phyloP scores from a whole-genome alignment of 192 early-diverging fungal genomes.

The Podila verticillata region DNA sequence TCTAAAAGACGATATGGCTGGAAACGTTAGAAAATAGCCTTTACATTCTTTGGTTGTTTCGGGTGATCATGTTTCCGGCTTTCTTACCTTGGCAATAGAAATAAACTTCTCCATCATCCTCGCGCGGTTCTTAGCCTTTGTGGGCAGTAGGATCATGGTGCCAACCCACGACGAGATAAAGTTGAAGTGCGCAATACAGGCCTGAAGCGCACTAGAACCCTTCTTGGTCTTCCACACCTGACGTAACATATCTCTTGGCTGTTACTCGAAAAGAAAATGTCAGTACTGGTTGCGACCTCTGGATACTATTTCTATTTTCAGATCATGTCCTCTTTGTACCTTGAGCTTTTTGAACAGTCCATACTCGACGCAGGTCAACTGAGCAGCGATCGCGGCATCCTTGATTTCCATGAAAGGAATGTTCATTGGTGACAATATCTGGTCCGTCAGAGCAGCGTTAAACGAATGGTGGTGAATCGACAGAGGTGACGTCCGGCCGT shows the following conservation, averaged over 20 bases:
- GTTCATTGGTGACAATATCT: slow-evolving; percentile 12
- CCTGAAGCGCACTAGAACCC: slow-evolving; percentile 55
- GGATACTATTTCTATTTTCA: neutral
- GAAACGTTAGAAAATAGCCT: neutral
- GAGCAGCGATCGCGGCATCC: slow-evolving; percentile 67
- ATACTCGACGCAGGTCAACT: slow-evolving; percentile 72
- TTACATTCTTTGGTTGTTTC: neutral
- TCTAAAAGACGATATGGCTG: slow-evolving; percentile 27
- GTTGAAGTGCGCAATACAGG: slow-evolving; percentile 76
- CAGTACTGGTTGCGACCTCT: neutral
- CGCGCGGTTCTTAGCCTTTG: slow-evolving; percentile 68
- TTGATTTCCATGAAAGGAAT: slow-evolving; percentile 65
- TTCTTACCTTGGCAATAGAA: slow-evolving; percentile 68
- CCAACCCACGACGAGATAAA: slow-evolving; percentile 79
- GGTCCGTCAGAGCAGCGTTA: neutral
- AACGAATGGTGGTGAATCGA: slow-evolving; percentile 3
- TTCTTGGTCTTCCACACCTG: slow-evolving; percentile 64
- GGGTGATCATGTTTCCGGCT: neutral
- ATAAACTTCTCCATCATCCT: slow-evolving; percentile 77
- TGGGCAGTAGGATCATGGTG: slow-evolving; percentile 70
- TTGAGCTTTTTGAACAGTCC: slow-evolving; percentile 72
- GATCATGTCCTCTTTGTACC: slow-evolving; percentile 37
- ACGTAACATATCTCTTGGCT: slow-evolving; percentile 70
- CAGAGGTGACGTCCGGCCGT: neutral
- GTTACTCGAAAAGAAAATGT: slow-evolving; percentile 15